phyloP scores from a whole-genome alignment of 1,284 basidiomycete species.

The Rhodotorula sp. region DNA sequence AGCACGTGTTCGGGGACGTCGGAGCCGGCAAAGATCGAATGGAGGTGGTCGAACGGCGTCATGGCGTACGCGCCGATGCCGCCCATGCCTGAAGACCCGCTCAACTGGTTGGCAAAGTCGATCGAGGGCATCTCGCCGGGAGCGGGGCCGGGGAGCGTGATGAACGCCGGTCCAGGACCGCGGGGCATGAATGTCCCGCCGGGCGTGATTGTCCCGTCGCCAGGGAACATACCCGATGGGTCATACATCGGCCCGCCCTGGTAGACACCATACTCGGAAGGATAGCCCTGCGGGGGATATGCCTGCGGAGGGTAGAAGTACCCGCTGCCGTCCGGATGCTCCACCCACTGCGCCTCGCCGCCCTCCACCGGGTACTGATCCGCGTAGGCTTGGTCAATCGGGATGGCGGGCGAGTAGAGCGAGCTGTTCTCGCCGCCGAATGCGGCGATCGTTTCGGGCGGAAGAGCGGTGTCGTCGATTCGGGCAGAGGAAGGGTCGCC shows the following conservation, averaged over 20 bases:
- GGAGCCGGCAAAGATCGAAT: conserved; percentile 79
- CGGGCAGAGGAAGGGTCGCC: background rate
- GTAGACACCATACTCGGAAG: conserved; percentile 15
- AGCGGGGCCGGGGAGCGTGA: conserved; percentile 27
- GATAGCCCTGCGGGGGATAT: conserved; percentile 8
- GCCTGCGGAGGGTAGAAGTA: conserved; percentile 11
- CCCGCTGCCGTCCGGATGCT: background rate
- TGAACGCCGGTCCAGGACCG: conserved; percentile 30
- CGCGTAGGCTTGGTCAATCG: conserved; percentile 6
- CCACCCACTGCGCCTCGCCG: conserved; percentile 8
- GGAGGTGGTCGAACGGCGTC: conserved; percentile 94
- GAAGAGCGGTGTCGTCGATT: conserved; percentile 19
- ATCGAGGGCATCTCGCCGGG: conserved; percentile 37
- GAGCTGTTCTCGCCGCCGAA: conserved; percentile 16
- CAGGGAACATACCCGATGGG: conserved; percentile 1
- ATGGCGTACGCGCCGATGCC: conserved; percentile 55
- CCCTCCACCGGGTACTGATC: background rate
- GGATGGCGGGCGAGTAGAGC: conserved; percentile 21
- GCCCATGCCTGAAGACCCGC: conserved; percentile 21
- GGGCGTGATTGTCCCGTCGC: background rate
- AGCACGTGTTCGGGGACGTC: conserved; percentile 83
- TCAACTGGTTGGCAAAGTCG: conserved; percentile 38
- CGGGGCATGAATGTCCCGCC: background rate
- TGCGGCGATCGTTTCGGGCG: conserved; percentile 8
- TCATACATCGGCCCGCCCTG: conserved; percentile 23